phyloP scores from a whole-genome alignment of 2,329 filamentous ascomycete species.

The Periconia digitata region DNA sequence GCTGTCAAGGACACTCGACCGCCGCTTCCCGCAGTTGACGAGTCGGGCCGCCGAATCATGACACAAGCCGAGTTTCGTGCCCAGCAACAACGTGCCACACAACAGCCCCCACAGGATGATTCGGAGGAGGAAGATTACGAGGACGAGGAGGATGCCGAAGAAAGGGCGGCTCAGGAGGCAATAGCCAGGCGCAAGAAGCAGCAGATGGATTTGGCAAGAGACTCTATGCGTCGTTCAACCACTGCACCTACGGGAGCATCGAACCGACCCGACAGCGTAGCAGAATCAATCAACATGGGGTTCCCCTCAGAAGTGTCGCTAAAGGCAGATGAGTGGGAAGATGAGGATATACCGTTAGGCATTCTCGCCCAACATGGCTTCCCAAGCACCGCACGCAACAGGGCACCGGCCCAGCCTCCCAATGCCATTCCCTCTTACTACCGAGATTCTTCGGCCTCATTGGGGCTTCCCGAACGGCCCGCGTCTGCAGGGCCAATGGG shows the following conservation, averaged over 20 bases:
- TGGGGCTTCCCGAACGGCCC: slow-evolving; percentile 31
- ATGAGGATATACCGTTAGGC: slow-evolving; percentile 43
- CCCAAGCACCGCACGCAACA: slow-evolving; percentile 29
- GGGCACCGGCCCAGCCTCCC: slow-evolving; percentile 28
- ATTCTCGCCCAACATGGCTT: slow-evolving; percentile 42
- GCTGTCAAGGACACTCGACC: slow-evolving; percentile 13
- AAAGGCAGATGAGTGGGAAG: slow-evolving; percentile 40
- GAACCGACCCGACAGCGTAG: slow-evolving; percentile 19
- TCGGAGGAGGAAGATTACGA: slow-evolving; percentile 41
- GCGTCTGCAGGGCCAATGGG: slow-evolving; percentile 33
- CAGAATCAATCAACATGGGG: slow-evolving; percentile 24
- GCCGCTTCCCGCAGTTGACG: slow-evolving; percentile 11
- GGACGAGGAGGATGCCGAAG: slow-evolving; percentile 41
- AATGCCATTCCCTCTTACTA: slow-evolving; percentile 38
- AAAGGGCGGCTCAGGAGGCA: slow-evolving; percentile 36
- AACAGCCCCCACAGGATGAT: slow-evolving; percentile 29
- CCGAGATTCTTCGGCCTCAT: slow-evolving; percentile 2
- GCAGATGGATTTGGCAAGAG: slow-evolving; percentile 37
- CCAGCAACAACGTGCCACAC: slow-evolving; percentile 29
- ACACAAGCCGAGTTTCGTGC: slow-evolving; percentile 37
- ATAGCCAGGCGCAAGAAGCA: slow-evolving; percentile 34
- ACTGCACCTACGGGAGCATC: slow-evolving; percentile 24
- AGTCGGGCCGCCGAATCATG: slow-evolving; percentile 29
- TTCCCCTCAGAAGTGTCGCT: slow-evolving; percentile 40
- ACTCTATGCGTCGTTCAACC: slow-evolving; percentile 38